A percentile compares a stretch with the other conserved stretches of the same genome.
These are phyloP conservation scores for Dryadomyces quercus-mongolicae DNA, from an alignment of 2,329 filamentous ascomycete species.

Conservation along the genomic window DNA sequence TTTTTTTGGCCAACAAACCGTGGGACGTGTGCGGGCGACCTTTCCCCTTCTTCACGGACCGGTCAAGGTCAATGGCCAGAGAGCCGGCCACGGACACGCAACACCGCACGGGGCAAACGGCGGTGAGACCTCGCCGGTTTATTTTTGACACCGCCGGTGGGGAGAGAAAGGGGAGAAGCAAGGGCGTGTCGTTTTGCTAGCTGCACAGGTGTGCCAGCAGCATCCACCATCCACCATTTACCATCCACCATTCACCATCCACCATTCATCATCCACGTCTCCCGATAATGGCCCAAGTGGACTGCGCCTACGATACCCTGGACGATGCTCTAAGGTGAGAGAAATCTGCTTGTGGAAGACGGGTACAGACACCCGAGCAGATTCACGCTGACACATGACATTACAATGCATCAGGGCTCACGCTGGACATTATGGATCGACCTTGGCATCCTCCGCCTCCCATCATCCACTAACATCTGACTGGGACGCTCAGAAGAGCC, in stretches of 20 bases:
- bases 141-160: background rate
- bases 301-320: conserved; percentile 3
- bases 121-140: background rate
- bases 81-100: too few species aligned
- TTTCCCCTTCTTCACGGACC: too few species aligned
- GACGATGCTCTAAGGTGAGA: conserved; percentile 9
- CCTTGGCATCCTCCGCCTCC: background rate
- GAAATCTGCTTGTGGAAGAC: too few species aligned
- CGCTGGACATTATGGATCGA: background rate
- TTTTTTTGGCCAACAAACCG: too few species aligned
- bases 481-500: conserved; percentile 34
- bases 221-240: too few species aligned
- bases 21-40: too few species aligned
- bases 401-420: background rate
- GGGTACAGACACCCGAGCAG: too few species aligned
- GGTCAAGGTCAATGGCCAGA: too few species aligned
- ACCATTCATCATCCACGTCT: too few species aligned
- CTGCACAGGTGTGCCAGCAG: too few species aligned
- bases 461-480: conserved; percentile 19
- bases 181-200: background rate
- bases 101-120: background rate
- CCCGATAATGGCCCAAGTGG: conserved; percentile 5
- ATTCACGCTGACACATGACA: background rate
- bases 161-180: background rate
- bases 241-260: too few species aligned